Evolutionary conservation across 805 yeast species (phyloP), one percentile per base, ranked within the genome.

Genomic region (Lachancea thermotolerans): DNA sequence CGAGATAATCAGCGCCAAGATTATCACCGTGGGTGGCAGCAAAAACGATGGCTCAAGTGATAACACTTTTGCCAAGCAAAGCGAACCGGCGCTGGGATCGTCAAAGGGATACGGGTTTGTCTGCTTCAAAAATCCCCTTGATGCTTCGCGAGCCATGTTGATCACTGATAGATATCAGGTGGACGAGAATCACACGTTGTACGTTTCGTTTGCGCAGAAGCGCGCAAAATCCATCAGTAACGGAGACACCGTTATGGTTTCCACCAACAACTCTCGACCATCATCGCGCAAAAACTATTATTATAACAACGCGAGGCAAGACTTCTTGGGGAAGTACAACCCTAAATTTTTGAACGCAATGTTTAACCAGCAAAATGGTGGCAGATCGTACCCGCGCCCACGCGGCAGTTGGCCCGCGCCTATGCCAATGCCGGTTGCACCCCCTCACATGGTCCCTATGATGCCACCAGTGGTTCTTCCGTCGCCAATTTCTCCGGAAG

Each of bases 81-180:
- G 34, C 18, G 51, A 44, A 31, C 37, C 43, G 15, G 48, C 50
- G 4, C n/a, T 55, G 27, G 64, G 62, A 9, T 41, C 55, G 52
- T 82, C 91, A 17, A 77, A 80, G 59, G 90, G 93, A 16, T 86
- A 82, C 59, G 95, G 93, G 37, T 86, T 86, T 68, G 86, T 85
- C 44, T 84, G 88, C 65, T 86, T 75, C 59, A 79, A 78, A 55
- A 68, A 68, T 50, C 82, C 85, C 45, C 68, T 77, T 40, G 76
- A 80, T 57, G 93, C 95, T 7, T 75, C 78, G 40, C 70, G 73
- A 55, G 91, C 95, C 12, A 78, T 83, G 45, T 75, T 77, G 38
- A 81, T 74, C 42, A 81, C 66, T 2, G 56, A 61, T 40, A 58
- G 63, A 3, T 49, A 44, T 29, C 55, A 46, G 35, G 37, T 62